Evolutionary conservation across 2,329 filamentous ascomycete genomes (phyloP), one percentile per base, ranked within the genome.

Genomic region (Paecilomyces sp.): DNA sequence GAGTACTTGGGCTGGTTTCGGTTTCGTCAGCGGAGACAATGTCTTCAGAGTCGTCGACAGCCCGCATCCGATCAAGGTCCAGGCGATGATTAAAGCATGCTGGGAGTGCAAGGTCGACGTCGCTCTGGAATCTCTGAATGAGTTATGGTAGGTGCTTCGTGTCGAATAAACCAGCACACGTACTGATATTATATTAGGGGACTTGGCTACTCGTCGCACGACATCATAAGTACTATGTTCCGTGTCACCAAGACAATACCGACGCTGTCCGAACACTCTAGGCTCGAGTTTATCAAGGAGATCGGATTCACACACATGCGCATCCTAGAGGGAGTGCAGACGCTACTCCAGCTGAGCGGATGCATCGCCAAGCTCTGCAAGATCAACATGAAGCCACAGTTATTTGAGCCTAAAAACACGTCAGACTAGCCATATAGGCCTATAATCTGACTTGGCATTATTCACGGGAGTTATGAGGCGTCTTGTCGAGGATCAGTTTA

Each of bases 261-360:
- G 1, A 91, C 89, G 1, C 79, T 99, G 59, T 94, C 91, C 66
- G 94, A 99, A 77, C 92, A 97, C 75, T 87, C 92, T 15, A 97
- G 97, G 79, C 81, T 99, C 62, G 93, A 97, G 73, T 99, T 97
- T 68, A 96, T 97, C 78, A 93, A 92, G 78, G 94, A 97, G 78
- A 99, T 99, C 75, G 94, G 94, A 57, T 97, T 97, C 76, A 96
- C 94, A 2, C 94, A 99, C 73, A 99, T 99, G 94, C 92, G 95
- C 74, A 93, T 99, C 59, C 80, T 99, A n/a, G 94, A 99, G 72
- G 94, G 94, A 31, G 91, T 99, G 25, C 93, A 97, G 77, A 97
- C 93, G 7, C 83, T 97, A 63, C 83, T 99, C 60, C 94, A 99
- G 76, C 82, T 99, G 54, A 95, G 91, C 70, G 94, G 93, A 11